Evolutionary conservation across 75 land plant genomes (phyloP).

Genomic region (Pseudotsuga menziesii): DNA sequence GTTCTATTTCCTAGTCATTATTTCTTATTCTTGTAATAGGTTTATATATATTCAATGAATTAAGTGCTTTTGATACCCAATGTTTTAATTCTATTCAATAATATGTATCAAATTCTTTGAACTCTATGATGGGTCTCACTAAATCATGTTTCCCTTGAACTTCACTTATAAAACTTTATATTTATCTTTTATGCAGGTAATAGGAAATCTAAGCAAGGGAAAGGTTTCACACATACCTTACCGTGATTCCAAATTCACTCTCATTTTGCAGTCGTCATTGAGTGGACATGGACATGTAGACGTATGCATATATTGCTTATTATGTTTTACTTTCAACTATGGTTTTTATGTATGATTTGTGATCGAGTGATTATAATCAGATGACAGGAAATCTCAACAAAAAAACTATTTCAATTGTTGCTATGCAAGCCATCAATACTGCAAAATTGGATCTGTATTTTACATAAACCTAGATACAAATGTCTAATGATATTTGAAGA

Average conservation of each 20-base stretch:
- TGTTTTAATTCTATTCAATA: too few relatives aligned
- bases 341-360: too few relatives aligned
- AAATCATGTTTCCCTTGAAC: too few relatives aligned
- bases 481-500: neutral
- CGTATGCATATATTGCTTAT: conserved; percentile 32
- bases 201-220: conserved; percentile 94
- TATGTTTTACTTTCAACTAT: neutral
- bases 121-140: too few relatives aligned
- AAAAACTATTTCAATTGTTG: neutral
- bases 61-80: too few relatives aligned
- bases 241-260: conserved; percentile 95
- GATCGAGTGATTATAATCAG: neutral
- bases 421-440: neutral
- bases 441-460: neutral
- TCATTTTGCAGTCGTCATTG: conserved; percentile 91
- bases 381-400: neutral
- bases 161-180: too few relatives aligned
- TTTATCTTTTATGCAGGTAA: conserved; percentile 50
- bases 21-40: too few relatives aligned
- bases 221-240: conserved; percentile 96
- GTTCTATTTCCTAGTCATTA: too few relatives aligned
- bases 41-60: too few relatives aligned
- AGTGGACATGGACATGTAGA: conserved; percentile 98
- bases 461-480: neutral
- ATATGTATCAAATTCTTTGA: too few relatives aligned